These are phyloP conservation scores for Pulveroboletus sp. DNA, from an alignment of 768 basidiomycete genomes.

Conservation along the genomic window DNA sequence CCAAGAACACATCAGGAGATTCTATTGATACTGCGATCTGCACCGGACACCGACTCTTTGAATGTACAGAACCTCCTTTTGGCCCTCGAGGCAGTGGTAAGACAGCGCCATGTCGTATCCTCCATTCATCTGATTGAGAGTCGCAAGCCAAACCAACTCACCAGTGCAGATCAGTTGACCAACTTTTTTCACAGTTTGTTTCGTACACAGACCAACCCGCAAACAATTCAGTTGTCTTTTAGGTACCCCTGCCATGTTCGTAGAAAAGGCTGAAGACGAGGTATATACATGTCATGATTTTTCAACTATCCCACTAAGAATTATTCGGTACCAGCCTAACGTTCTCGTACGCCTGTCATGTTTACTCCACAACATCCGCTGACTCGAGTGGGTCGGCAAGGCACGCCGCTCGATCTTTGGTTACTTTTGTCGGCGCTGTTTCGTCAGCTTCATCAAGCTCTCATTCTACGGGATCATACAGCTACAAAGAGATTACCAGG, in stretches of 20 bases:
- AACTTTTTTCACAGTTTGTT: conserved; percentile 48
- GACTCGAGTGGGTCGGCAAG: conserved; percentile 32
- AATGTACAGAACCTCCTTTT: conserved; percentile 43
- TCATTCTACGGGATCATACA: conserved; percentile 68
- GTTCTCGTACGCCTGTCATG: conserved; percentile 20
- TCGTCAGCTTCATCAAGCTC: conserved; percentile 68
- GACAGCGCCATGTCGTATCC: conserved; percentile 12
- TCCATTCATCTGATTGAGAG: conserved; percentile 14
- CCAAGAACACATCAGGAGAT: conserved; percentile 55
- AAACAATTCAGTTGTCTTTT: conserved; percentile 1
- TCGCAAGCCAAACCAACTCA: conserved; percentile 44
- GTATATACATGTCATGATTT: conserved; percentile 24
- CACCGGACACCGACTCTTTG: conserved; percentile 40
- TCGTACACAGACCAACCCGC: neutral
- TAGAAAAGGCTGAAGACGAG: conserved; percentile 56
- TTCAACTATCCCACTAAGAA: conserved; percentile 6
- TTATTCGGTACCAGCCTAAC: conserved; percentile 16
- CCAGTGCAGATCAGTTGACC: conserved; percentile 54
- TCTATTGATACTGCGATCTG: conserved; percentile 39
- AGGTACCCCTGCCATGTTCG: conserved; percentile 57
- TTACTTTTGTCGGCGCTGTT: conserved; percentile 75
- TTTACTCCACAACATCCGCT: conserved; percentile 8
- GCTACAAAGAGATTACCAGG: conserved; percentile 60
- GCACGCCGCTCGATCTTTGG: conserved; percentile 75
- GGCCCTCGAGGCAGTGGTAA: conserved; percentile 40